Conservation (phyloP, 2,329 filamentous ascomycete species). For the Apiospora hydei region DNA sequence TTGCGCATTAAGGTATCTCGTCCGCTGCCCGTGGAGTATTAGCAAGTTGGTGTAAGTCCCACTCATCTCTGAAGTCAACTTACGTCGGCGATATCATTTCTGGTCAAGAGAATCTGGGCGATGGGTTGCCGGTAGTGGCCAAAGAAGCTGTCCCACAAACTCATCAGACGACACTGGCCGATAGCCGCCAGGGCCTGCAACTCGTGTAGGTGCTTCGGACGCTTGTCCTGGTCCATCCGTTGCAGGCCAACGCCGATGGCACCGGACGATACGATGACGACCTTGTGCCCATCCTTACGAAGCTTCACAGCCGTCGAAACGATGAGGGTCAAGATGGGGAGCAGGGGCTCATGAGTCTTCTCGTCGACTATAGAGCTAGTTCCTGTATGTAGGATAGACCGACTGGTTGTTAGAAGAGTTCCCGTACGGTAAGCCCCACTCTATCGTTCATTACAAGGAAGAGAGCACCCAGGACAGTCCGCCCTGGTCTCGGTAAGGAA, state of each 20-base stretch:
- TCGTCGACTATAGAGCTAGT: conserved; percentile 99
- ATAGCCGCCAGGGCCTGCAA: conserved; percentile 95
- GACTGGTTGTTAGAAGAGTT: conserved; percentile 6
- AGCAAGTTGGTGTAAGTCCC: conserved; percentile 32
- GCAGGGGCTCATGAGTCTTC: conserved; percentile 88
- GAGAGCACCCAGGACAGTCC: neutral
- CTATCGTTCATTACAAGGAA: neutral
- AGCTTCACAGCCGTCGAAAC: conserved; percentile 92
- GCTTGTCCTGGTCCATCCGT: conserved; percentile 85
- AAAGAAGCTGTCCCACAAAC: conserved; percentile 94
- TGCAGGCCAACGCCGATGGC: conserved; percentile 94
- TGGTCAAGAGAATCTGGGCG: conserved; percentile 91
- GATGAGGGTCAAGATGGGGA: conserved; percentile 89
- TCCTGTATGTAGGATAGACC: conserved; percentile 61
- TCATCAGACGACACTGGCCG: conserved; percentile 93
- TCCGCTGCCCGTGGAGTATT: conserved; percentile 61
- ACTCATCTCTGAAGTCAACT: conserved; percentile 39
- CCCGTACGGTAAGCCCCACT: neutral
- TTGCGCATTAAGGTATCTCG: conserved; percentile 94
- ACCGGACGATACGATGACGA: conserved; percentile 95
- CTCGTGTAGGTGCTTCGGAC: conserved; percentile 89
- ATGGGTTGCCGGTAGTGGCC: conserved; percentile 87
- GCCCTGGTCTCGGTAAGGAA: neutral
- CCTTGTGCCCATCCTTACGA: conserved; percentile 88
- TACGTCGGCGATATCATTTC: conserved; percentile 96